phyloP scores from a whole-genome alignment of 768 basidiomycete species.

The Gyrodon lividus region DNA sequence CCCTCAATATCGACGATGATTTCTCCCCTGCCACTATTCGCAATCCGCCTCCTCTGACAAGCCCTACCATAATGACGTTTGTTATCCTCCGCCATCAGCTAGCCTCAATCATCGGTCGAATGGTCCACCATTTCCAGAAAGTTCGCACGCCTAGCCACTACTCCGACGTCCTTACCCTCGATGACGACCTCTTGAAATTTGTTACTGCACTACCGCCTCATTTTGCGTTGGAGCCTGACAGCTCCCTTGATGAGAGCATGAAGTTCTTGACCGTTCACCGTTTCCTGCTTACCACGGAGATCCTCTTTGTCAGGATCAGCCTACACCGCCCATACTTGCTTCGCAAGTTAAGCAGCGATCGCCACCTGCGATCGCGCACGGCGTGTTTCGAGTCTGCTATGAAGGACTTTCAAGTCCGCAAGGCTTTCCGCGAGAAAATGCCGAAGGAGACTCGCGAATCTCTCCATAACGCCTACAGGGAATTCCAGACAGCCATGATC shows the following conservation, averaged over 20 bases:
- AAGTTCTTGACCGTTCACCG: constrained; percentile 78
- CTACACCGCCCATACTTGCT: constrained; percentile 88
- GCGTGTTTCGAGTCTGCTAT: constrained; percentile 93
- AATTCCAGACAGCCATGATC: constrained; percentile 89
- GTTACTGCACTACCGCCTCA: constrained; percentile 76
- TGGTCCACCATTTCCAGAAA: constrained; percentile 92
- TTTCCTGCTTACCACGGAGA: constrained; percentile 86
- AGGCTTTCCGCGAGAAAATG: constrained; percentile 60
- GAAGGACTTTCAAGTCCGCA: constrained; percentile 79
- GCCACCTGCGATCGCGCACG: constrained; percentile 74
- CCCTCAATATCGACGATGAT: constrained; percentile 71
- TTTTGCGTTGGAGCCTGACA: constrained; percentile 75
- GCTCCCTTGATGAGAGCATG: constrained; percentile 63
- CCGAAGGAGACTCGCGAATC: constrained; percentile 66
- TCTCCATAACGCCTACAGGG: constrained; percentile 78
- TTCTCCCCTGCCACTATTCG: constrained; percentile 42
- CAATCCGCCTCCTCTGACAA: constrained; percentile 57
- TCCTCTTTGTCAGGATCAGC: constrained; percentile 81
- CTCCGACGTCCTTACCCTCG: constrained; percentile 75
- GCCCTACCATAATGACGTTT: constrained; percentile 84
- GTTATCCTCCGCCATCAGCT: constrained; percentile 83
- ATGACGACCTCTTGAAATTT: constrained; percentile 81
- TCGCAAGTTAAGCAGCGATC: constrained; percentile 69
- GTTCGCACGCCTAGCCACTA: constrained; percentile 77
- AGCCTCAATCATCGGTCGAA: constrained; percentile 81